Conservation (phyloP, 306 rosid genomes). For the Pyrus pyrifolia region DNA sequence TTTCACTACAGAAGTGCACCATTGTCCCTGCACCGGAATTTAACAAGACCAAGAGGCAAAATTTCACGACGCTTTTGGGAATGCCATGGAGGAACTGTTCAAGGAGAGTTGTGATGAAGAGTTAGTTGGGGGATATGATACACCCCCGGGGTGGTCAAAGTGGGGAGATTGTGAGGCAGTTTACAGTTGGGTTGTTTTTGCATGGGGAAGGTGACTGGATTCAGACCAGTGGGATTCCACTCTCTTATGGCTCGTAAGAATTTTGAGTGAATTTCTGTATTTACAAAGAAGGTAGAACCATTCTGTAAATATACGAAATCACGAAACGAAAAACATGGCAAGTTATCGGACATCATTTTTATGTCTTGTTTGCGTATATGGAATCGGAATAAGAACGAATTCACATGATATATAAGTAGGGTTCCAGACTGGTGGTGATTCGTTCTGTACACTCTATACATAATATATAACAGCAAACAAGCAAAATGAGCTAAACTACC, state of each 20-base stretch:
- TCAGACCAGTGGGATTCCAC: not conserved
- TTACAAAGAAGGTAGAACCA: not conserved
- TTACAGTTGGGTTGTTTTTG: constrained; percentile 1
- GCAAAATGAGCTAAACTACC: not conserved
- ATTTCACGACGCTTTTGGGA: not conserved
- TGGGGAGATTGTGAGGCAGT: not conserved
- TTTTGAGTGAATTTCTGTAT: not conserved
- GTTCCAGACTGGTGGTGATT: not conserved
- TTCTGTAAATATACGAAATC: too few relatives aligned
- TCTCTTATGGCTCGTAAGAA: not conserved
- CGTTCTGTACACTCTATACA: not conserved
- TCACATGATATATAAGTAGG: not conserved
- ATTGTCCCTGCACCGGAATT: not conserved
- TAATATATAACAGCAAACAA: not conserved
- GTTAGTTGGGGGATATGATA: not conserved
- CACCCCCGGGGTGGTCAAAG: not conserved
- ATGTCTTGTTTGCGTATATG: too few relatives aligned
- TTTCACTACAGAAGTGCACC: not conserved
- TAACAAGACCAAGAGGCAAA: not conserved
- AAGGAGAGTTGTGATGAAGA: not conserved
- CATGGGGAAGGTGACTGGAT: constrained; percentile 1
- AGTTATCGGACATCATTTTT: not conserved
- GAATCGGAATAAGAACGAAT: not conserved
- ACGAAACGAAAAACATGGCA: not conserved
- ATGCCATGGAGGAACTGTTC: constrained; percentile 6